A percentile compares a stretch with the other conserved stretches of the same genome.
Conservation (phyloP, 2,329 filamentous ascomycete genomes). For the Talaromyces sp. region DNA sequence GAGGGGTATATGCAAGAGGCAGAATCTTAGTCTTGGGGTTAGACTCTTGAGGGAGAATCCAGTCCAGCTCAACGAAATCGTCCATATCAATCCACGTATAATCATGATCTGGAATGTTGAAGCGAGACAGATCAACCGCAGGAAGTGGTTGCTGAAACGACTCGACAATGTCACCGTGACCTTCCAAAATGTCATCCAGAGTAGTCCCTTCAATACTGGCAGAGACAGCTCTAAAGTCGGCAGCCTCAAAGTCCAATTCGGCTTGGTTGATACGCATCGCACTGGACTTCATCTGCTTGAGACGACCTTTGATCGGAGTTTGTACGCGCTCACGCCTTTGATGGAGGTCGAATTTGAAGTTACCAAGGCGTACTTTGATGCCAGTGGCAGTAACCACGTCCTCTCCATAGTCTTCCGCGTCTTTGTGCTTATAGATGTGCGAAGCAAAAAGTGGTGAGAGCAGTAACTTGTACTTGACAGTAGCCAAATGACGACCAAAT, state of each 20-base stretch:
- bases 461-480: slow-evolving; percentile 94
- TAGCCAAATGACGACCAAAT: slow-evolving; percentile 93
- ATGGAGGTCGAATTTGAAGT: slow-evolving; percentile 95
- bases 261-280: slow-evolving; percentile 95
- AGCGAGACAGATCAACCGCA: slow-evolving; percentile 69
- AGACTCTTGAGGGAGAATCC: slow-evolving; percentile 84
- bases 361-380: slow-evolving; percentile 92
- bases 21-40: slow-evolving; percentile 93
- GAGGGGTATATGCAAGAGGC: slow-evolving; percentile 85
- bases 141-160: slow-evolving; percentile 52
- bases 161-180: slow-evolving; percentile 56
- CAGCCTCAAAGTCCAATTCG: slow-evolving; percentile 85
- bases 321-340: slow-evolving; percentile 90
- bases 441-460: slow-evolving; percentile 90
- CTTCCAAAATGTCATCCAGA: slow-evolving; percentile 66
- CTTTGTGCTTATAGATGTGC: slow-evolving; percentile 98
- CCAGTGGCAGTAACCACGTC: slow-evolving; percentile 84
- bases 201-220: slow-evolving; percentile 81
- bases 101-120: slow-evolving; percentile 93
- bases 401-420: slow-evolving; percentile 78
- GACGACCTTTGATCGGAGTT: slow-evolving; percentile 71
- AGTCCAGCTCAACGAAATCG: slow-evolving; percentile 96
- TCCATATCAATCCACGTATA: slow-evolving; percentile 99
- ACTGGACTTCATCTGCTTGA: slow-evolving; percentile 75
- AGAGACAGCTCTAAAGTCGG: slow-evolving; percentile 89